Conservation (phyloP, 768 basidiomycete species). For the Rhizopogon vesiculosus region DNA sequence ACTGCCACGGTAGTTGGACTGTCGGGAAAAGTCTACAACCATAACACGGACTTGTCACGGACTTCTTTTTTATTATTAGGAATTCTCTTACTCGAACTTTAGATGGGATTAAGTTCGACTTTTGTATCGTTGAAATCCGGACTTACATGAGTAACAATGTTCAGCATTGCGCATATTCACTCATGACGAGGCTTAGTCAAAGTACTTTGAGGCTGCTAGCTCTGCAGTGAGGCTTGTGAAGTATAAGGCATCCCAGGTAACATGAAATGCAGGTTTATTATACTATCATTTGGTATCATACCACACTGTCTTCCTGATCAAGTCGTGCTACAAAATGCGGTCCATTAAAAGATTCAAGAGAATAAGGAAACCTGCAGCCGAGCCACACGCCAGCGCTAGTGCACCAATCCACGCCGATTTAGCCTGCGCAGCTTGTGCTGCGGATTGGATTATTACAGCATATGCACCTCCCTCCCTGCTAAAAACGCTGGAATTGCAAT, state of each 20-base stretch:
- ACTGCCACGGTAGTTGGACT: neutral
- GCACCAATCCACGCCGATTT: conserved; percentile 35
- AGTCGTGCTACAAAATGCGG: neutral
- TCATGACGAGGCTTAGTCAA: too few relatives aligned
- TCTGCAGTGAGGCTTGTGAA: too few relatives aligned
- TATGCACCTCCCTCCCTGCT: conserved; percentile 19
- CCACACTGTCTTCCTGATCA: too few relatives aligned
- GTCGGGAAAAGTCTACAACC: neutral
- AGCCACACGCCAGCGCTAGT: conserved; percentile 20
- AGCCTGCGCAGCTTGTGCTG: conserved; percentile 20
- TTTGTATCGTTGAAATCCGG: too few relatives aligned
- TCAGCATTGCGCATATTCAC: too few relatives aligned
- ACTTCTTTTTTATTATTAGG: neutral
- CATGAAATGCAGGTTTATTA: too few relatives aligned
- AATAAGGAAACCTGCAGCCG: conserved; percentile 20
- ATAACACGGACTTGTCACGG: neutral
- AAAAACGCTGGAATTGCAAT: conserved; percentile 22
- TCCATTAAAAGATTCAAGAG: conserved; percentile 25
- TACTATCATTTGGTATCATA: too few relatives aligned
- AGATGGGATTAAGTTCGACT: too few relatives aligned
- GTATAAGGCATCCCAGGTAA: too few relatives aligned
- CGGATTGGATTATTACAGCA: conserved; percentile 16
- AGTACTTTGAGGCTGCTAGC: too few relatives aligned
- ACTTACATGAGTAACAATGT: too few relatives aligned
- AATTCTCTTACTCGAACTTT: neutral